These are phyloP conservation scores for Aspergillus unguis DNA, from an alignment of 2,329 filamentous ascomycete species.

Conservation along the genomic window DNA sequence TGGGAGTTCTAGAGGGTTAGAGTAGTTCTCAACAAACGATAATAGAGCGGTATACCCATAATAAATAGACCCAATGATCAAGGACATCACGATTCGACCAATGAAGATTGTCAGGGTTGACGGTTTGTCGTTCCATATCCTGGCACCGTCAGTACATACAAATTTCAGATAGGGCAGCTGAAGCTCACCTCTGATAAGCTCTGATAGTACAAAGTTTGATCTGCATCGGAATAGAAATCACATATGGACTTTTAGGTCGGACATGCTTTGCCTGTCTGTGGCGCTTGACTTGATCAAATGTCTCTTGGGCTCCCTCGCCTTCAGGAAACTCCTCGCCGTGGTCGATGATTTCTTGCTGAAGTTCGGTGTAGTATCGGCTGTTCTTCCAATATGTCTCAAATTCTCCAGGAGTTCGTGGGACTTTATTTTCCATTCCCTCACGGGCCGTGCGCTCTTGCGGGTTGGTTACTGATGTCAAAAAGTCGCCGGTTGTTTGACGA, in stretches of 20 bases:
- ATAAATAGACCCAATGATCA: slow-evolving; percentile 66
- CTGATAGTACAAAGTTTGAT: slow-evolving; percentile 76
- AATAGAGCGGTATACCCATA: slow-evolving; percentile 21
- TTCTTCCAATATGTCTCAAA: slow-evolving; percentile 55
- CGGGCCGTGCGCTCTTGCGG: slow-evolving; percentile 56
- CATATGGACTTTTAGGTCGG: slow-evolving; percentile 59
- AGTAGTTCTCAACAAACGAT: not conserved
- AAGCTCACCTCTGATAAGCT: slow-evolving; percentile 63
- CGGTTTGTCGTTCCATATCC: slow-evolving; percentile 70
- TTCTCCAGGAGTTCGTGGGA: slow-evolving; percentile 66
- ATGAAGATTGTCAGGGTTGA: slow-evolving; percentile 64
- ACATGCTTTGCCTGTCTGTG: slow-evolving; percentile 38
- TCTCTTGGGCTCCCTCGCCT: slow-evolving; percentile 29
- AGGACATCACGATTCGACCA: slow-evolving; percentile 69
- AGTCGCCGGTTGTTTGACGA: slow-evolving; percentile 67
- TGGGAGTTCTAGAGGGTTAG: slow-evolving; percentile 64
- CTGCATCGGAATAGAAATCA: slow-evolving; percentile 73
- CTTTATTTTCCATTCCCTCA: slow-evolving; percentile 57
- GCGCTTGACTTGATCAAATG: slow-evolving; percentile 32
- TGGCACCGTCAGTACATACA: slow-evolving; percentile 24
- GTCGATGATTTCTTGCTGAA: slow-evolving; percentile 35
- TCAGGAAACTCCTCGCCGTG: slow-evolving; percentile 33
- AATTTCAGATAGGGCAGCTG: not conserved
- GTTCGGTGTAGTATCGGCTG: slow-evolving; percentile 29
- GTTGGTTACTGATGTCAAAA: slow-evolving; percentile 67